Evolutionary conservation across 306 rosid species (phyloP), one percentile per base, ranked within the genome.

Genomic region (Quercus robur): DNA sequence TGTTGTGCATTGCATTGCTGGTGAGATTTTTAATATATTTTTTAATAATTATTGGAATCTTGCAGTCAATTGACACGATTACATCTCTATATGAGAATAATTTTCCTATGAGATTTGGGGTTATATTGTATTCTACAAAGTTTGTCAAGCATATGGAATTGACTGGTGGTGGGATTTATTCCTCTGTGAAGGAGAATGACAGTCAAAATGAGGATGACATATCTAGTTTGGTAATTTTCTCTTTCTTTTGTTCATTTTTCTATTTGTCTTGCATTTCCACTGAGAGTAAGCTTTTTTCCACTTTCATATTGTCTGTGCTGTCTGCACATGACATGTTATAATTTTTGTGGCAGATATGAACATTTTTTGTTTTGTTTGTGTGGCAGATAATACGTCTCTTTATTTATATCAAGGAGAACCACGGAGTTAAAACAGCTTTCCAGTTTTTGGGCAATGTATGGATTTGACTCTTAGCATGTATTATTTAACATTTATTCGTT

Each of bases 371-470:
- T 72, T 26, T 35, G 12, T 38, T 68, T 49, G 49, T 82, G 84
- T 81, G 87, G 85, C 94, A 94, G 98, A 90, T 94, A 56, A 94
- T 92, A 76, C 83, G 89, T 28, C 91, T 94, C 84, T 94, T 94
- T 89, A 81, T 85, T 83, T 87, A 92, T 90, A 84, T 94, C 67
- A 85, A 92, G 88, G 97, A 81, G 90, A 89, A 88, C 88, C 86
- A 90, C 26, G 91, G 87, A 68, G 87, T 75, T 73, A 91, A 81
- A 72, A 81, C 89, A 77, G 97, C 98, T 84, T 95, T 95, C 86
- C 93, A 91, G 80, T 95, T 95, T 89, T 80, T 95, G 90, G 90
- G 92, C 88, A 91, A 90, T 80, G 99, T 95, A 90, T 75, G 97
- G 70, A 74, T 77, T 80, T 6, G 46, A 25, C 25, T 33, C 28